Evolutionary conservation across 2,329 filamentous ascomycete genomes (phyloP).

Genomic region (Xylariaceae sp.): DNA sequence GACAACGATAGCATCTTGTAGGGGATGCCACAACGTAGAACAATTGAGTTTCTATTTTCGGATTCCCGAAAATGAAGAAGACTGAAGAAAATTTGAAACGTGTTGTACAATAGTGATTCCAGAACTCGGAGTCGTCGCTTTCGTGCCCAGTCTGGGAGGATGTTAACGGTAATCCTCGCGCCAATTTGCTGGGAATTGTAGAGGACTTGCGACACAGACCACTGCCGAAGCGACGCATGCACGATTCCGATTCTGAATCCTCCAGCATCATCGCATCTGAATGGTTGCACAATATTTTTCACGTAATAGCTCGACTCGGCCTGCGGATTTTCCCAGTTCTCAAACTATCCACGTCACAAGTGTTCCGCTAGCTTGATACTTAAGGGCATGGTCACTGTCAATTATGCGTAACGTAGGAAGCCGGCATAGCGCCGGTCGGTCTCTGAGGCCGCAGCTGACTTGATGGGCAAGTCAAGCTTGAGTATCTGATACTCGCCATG

Average conservation of each 20-base stretch:
- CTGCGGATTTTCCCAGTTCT: neutral
- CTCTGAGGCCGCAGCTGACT: constrained; percentile 66
- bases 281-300: neutral
- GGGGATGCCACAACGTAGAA: neutral
- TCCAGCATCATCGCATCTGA: neutral
- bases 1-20: neutral
- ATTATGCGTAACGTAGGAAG: constrained; percentile 35
- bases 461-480: constrained; percentile 50
- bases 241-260: too few relatives aligned
- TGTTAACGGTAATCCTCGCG: neutral
- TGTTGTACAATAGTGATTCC: neutral
- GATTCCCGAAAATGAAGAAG: too few relatives aligned
- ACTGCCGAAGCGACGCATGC: too few relatives aligned
- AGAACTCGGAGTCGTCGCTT: neutral
- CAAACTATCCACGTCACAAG: constrained; percentile 3
- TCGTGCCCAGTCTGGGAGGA: neutral
- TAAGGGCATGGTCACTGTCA: constrained; percentile 21
- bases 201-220: too few relatives aligned
- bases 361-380: constrained; percentile 1
- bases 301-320: neutral
- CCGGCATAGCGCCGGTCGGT: constrained; percentile 66
- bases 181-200: neutral
- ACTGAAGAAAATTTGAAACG: neutral
- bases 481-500: constrained; percentile 39
- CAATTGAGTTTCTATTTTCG: neutral